Base-by-base conservation (phyloP, 1,139 yeast species). In the Kodamaea derodonti region DNA sequence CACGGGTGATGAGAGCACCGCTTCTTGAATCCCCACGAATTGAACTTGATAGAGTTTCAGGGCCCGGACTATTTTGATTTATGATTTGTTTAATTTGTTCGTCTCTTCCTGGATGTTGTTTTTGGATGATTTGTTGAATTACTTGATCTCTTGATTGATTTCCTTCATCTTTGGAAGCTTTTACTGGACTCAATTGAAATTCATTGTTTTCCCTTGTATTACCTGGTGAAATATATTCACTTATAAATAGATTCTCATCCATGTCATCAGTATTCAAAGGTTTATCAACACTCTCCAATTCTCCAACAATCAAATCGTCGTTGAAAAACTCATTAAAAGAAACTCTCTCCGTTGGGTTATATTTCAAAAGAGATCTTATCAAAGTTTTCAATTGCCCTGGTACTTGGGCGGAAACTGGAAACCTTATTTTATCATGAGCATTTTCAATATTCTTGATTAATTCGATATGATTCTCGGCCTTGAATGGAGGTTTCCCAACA, bases 401-500 rank as follows among this genome's bases (percentile, higher is more conserved):
- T 3, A 78, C 78, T 49, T 68, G 70, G 11, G 79, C 75, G 33
- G 69, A 67, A 14, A 75, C 58, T 2, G 97, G 95, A 54, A 90
- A 88, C 34, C 72, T 68, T 34, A 92, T 85, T 38, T 65, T 68
- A 58, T 90, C 95, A 42, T 84, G 80, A 1, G 87, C 75, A 47
- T 76, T 78, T 56, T 90, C 95, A 43, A 92, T 92, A 52, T 80
- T 84, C 56, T 84, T 81, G 52, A 86, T 73, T 38, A 92, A 69
- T 53, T 92, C 97, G 43, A 92, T 80, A 54, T 90, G 97, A 54
- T 90, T 92, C 4, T 84, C 79, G 3, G 98, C 98, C 43, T 84
- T 79, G 58, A 90, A 92, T 1, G 98, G 98, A 1, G 98, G 97
- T 54, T 76, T 83, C 7, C 98, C 97, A 20, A 85, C 90, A 11